Conservation (phyloP, 2,329 filamentous ascomycete genomes). For the Beauveria sp. region DNA sequence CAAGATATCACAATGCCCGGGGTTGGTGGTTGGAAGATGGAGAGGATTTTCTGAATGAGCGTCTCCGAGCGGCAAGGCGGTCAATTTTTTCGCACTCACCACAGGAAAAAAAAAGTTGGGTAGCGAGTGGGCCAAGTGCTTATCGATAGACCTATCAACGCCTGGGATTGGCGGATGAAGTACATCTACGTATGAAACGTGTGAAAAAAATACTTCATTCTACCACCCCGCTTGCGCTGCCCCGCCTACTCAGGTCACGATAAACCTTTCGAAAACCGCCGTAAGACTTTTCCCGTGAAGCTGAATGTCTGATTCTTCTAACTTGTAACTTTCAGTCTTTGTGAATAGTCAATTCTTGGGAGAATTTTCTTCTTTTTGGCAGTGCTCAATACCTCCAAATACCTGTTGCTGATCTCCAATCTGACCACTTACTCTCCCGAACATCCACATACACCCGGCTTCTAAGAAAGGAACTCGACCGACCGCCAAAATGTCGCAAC, state of each 20-base stretch:
- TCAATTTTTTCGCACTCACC: conserved; percentile 23
- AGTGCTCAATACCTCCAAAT: neutral
- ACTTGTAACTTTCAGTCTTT: neutral
- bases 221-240: neutral
- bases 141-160: conserved; percentile 20
- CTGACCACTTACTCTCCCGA: neutral
- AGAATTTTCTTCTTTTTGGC: neutral
- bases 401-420: no score
- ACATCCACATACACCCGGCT: neutral
- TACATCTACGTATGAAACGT: neutral
- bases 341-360: neutral
- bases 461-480: neutral
- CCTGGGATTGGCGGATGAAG: neutral
- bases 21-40: conserved; percentile 10
- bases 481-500: conserved; percentile 32
- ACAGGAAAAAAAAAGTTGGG: conserved; percentile 4
- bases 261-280: neutral
- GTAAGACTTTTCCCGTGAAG: conserved; percentile 1
- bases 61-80: conserved; percentile 17
- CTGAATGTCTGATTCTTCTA: neutral
- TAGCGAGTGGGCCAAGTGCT: conserved; percentile 11
- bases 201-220: neutral
- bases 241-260: conserved; percentile 2
- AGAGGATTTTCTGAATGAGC: conserved; percentile 9
- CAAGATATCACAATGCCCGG: conserved; percentile 6